Conservation (phyloP, 176 grass and related monocot species). For the Carex littledalei region DNA sequence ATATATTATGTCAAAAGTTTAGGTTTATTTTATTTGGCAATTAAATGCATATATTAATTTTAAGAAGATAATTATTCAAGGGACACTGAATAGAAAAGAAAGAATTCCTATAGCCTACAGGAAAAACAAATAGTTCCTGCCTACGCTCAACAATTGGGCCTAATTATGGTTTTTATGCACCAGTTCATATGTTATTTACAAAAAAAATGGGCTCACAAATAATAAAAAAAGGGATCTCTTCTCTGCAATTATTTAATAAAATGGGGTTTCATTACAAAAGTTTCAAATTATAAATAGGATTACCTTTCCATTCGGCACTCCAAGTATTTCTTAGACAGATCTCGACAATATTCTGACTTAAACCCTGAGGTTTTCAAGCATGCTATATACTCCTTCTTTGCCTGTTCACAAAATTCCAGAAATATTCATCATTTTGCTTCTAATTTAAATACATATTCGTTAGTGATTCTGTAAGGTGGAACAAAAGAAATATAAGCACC, state of each 20-base stretch:
- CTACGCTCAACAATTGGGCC: too few relatives aligned
- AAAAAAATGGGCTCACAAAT: not conserved
- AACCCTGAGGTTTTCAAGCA: constrained; percentile 78
- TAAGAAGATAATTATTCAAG: too few relatives aligned
- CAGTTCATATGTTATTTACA: not conserved
- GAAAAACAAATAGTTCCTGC: too few relatives aligned
- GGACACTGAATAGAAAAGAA: too few relatives aligned
- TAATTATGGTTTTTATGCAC: too few relatives aligned
- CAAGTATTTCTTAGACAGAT: constrained; percentile 20
- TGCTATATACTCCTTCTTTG: constrained; percentile 83
- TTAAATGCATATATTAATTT: too few relatives aligned
- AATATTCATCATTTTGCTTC: not conserved
- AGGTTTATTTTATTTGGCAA: too few relatives aligned
- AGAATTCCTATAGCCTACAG: too few relatives aligned
- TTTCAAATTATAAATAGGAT: not conserved
- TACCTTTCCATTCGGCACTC: constrained; percentile 27
- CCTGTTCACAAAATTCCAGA: constrained; percentile 40
- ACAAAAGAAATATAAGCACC: constrained; percentile 32
- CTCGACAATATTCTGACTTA: constrained; percentile 21
- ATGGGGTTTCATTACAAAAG: not conserved
- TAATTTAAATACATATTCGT: not conserved
- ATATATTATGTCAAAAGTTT: too few relatives aligned
- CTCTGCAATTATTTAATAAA: not conserved
- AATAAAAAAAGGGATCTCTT: not conserved
- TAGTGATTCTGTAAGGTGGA: not conserved